phyloP scores from a whole-genome alignment of 1,139 yeast genomes.

The Hansenula sp. region DNA sequence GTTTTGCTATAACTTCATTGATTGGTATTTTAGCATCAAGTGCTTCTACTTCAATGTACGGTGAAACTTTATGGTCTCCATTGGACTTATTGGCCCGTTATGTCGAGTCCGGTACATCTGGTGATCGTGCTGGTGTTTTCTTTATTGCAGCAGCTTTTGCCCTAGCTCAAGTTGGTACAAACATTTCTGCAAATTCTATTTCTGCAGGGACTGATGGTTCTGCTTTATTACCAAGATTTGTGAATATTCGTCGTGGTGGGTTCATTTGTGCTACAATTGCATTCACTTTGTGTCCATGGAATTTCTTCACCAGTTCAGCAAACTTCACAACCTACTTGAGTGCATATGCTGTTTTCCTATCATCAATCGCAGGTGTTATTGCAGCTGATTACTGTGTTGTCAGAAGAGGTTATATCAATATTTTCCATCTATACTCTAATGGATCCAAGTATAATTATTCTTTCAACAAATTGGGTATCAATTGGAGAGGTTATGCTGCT shows the following conservation, averaged over 20 bases:
- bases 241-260: conserved; percentile 80
- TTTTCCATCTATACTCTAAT: conserved; percentile 60
- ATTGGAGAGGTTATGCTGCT: conserved; percentile 79
- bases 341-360: conserved; percentile 83
- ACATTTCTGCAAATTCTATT: conserved; percentile 83
- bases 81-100: conserved; percentile 69
- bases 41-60: conserved; percentile 69
- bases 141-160: conserved; percentile 75
- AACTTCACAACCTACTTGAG: conserved; percentile 81
- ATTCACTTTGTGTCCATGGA: conserved; percentile 85
- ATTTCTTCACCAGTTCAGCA: conserved; percentile 66
- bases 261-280: conserved; percentile 78
- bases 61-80: conserved; percentile 80
- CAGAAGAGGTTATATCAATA: conserved; percentile 65
- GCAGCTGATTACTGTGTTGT: conserved; percentile 74
- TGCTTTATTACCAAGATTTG: conserved; percentile 72
- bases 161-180: conserved; percentile 87
- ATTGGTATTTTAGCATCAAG: conserved; percentile 87
- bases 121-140: conserved; percentile 86
- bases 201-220: conserved; percentile 92
- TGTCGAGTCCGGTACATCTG: conserved; percentile 57
- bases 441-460: conserved; percentile 47
- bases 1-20: conserved; percentile 77
- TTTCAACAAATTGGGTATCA: conserved; percentile 61
- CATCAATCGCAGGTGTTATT: conserved; percentile 83